Percentiles rank a stretch among this genome's conserved stretches.
Conservation (phyloP, 2,329 filamentous ascomycete species). For the Alternaria incomplexa region DNA sequence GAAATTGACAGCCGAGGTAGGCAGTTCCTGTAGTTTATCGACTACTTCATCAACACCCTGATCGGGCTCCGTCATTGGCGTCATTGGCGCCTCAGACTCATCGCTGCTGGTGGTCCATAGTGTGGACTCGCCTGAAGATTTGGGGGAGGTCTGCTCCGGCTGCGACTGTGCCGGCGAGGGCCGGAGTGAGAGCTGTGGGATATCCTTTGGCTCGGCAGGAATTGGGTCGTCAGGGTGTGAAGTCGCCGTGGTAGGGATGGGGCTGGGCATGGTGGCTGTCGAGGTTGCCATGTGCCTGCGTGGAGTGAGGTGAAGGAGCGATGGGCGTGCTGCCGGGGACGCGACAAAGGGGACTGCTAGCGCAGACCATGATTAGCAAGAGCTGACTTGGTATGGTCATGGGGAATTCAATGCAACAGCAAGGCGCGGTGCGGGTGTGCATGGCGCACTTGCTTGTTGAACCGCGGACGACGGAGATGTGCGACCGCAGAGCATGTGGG, state of each 20-base stretch:
- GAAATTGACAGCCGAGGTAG: slow-evolving; percentile 43
- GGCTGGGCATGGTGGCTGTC: slow-evolving; percentile 25
- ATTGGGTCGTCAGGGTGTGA: slow-evolving; percentile 57
- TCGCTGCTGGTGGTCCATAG: slow-evolving; percentile 51
- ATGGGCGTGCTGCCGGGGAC: slow-evolving; percentile 18
- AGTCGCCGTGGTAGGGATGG: slow-evolving; percentile 50
- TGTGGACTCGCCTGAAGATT: slow-evolving; percentile 50
- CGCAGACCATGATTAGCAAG: slow-evolving; percentile 37
- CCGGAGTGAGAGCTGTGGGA: slow-evolving; percentile 38
- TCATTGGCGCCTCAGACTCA: slow-evolving; percentile 51
- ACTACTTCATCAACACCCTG: slow-evolving; percentile 50
- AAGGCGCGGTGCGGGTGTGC: background rate
- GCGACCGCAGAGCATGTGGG: slow-evolving; percentile 5
- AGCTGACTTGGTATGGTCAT: slow-evolving; percentile 11
- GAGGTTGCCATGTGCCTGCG: slow-evolving; percentile 30
- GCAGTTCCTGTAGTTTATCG: slow-evolving; percentile 50
- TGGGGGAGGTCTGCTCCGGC: slow-evolving; percentile 45
- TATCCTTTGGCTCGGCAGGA: slow-evolving; percentile 48
- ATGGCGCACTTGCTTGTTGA: background rate
- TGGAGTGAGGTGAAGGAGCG: slow-evolving; percentile 9
- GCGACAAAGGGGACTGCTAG: slow-evolving; percentile 31
- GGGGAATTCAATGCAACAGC: background rate
- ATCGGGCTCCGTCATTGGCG: slow-evolving; percentile 52
- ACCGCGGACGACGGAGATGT: slow-evolving; percentile 4
- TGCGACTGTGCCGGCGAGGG: slow-evolving; percentile 18